Evolutionary conservation across 371 early-diverging fungal genomes (phyloP).

Genomic region (Mortierella sp.): DNA sequence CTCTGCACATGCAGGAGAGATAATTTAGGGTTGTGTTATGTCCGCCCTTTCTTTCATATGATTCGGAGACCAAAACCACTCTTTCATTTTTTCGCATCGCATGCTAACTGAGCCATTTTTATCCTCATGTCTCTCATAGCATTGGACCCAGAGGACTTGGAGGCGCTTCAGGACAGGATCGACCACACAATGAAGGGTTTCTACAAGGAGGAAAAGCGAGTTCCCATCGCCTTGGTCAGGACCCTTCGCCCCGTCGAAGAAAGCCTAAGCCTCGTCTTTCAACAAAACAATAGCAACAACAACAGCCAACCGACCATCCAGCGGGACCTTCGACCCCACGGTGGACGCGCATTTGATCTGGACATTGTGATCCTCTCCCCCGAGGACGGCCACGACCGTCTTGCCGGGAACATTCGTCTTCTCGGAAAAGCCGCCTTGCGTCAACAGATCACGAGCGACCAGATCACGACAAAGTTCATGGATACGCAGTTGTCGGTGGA

Average conservation of each 20-base stretch:
- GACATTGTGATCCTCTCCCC: constrained; percentile 47
- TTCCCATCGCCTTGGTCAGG: constrained; percentile 36
- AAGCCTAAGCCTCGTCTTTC: not conserved
- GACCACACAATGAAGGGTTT: constrained; percentile 23
- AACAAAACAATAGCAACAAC: not conserved
- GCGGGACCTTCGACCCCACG: constrained; percentile 16
- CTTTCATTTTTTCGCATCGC: constrained; percentile 4
- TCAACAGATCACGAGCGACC: constrained; percentile 32
- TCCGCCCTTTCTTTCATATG: constrained; percentile 2
- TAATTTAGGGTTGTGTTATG: constrained; percentile 7
- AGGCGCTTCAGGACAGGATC: constrained; percentile 33
- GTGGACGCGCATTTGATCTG: constrained; percentile 27
- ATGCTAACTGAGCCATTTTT: not conserved
- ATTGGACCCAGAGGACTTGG: constrained; percentile 17
- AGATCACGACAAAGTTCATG: constrained; percentile 35
- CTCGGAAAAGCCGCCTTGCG: constrained; percentile 36
- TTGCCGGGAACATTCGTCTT: constrained; percentile 32
- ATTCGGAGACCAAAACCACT: constrained; percentile 6
- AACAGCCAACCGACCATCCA: not conserved
- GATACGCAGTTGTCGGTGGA: constrained; percentile 29
- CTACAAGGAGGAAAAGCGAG: constrained; percentile 34
- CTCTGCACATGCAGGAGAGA: not conserved
- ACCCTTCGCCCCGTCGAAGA: constrained; percentile 33
- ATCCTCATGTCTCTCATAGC: constrained; percentile 23
- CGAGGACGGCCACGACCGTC: constrained; percentile 42